Base-by-base conservation (phyloP, 345 rosid genomes). In the Luvunga scandens region DNA sequence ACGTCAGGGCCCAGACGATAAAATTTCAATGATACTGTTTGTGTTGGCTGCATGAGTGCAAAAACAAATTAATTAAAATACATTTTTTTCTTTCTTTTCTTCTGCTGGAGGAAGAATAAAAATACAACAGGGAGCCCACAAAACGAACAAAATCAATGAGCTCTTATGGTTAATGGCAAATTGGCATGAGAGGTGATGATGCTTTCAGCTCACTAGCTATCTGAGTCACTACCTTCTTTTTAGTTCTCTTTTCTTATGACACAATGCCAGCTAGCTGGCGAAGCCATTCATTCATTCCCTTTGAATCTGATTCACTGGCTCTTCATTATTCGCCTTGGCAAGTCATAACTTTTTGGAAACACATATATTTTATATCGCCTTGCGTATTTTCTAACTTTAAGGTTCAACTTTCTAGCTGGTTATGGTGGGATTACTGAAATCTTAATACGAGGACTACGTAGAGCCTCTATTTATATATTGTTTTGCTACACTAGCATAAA, bases 101-200 rank as follows among this genome's bases (percentile, higher is more conserved):
- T 13, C 27, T 77, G 83, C 4, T 42, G 83, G 67, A 72, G 45
- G 73, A 68, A 71, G 67, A 60, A 48, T 80, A 56, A 77, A 68
- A 30, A 78, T 50, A 31, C 36, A 28, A 63, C 39, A 65, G 38
- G 34, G 73, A 94, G 86, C 88, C 94, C 93, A 88, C 97, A 75
- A 76, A 80, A 83, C 84, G 80, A 88, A 85, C 84, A 85, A 72
- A 82, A 86, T 90, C 88, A 81, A 83, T 85, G 84, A 85, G 84
- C 76, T 72, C 79, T 84, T 80, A 86, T 85, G 90, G 78, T 84
- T 77, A 80, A 83, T 84, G 85, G 62, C 73, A 45, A 62, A 81
- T 66, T 71, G 76, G 78, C 82, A 79, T 79, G 80, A 77, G 87
- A 82, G 80, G 89, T 88, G 87, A 92, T 92, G 83, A 90, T 89